phyloP scores from a whole-genome alignment of 345 rosid genomes.

The Acer campestre region DNA sequence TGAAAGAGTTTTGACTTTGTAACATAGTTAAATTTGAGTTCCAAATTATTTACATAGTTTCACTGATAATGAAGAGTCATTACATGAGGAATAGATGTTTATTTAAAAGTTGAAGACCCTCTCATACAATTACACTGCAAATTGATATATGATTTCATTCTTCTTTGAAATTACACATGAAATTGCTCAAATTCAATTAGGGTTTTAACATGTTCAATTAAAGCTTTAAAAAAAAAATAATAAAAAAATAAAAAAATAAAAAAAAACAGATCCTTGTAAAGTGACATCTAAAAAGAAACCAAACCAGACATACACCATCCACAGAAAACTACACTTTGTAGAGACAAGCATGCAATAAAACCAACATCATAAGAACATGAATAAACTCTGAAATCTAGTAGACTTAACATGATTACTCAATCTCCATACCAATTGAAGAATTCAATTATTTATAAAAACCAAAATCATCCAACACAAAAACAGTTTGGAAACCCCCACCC shows the following conservation, averaged over 20 bases:
- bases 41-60: not conserved
- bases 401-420: not conserved
- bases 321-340: not conserved
- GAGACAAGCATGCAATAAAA: not conserved
- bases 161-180: not conserved
- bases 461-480: conserved; percentile 1
- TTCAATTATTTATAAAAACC: not conserved
- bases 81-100: not conserved
- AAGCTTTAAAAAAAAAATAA: no score
- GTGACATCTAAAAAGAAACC: not conserved
- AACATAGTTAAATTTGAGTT: conserved; percentile 31
- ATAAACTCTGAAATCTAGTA: not conserved
- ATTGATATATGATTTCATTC: not conserved
- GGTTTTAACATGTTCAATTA: not conserved
- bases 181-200: no score
- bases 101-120: not conserved
- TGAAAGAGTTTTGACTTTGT: conserved; percentile 29
- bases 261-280: no score
- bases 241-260: no score
- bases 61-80: not conserved
- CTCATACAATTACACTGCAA: no score
- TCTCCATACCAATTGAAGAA: not conserved
- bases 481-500: not conserved
- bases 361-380: not conserved
- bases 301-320: not conserved